Evolutionary conservation across 225 moss, liverwort and hornwort species (phyloP).

Genomic region (Marchantia polymorpha): DNA sequence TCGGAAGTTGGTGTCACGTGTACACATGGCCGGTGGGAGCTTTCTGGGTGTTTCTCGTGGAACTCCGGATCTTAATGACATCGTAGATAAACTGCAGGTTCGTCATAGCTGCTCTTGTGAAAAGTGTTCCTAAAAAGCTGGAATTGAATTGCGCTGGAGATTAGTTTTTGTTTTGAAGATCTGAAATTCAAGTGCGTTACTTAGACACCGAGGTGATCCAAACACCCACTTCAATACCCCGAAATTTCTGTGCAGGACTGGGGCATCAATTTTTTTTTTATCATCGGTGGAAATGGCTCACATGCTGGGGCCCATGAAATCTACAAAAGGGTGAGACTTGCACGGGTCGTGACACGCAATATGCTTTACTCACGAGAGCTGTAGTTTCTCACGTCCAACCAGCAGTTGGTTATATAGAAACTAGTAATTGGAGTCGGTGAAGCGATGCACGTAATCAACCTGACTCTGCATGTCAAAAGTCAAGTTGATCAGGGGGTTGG

Average conservation of each 20-base stretch:
- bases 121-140: background rate
- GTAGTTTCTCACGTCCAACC: too few species aligned
- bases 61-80: conserved; percentile 70
- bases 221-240: background rate
- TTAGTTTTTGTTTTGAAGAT: too few species aligned
- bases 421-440: too few species aligned
- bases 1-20: conserved; percentile 69
- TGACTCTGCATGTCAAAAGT: background rate
- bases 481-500: background rate
- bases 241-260: conserved; percentile 47
- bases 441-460: too few species aligned
- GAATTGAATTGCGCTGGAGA: too few species aligned
- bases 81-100: conserved; percentile 79
- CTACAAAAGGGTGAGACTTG: conserved; percentile 50
- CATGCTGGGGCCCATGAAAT: conserved; percentile 91
- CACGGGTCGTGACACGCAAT: background rate
- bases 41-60: conserved; percentile 92
- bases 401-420: too few species aligned
- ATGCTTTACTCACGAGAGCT: background rate
- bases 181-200: too few species aligned
- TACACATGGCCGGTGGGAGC: conserved; percentile 93
- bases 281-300: conserved; percentile 93
- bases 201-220: background rate
- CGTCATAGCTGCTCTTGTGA: background rate
- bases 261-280: conserved; percentile 81